A percentile compares a stretch with the other conserved stretches of the same genome.
phyloP scores from a whole-genome alignment of 1,284 basidiomycete genomes.

The Chalciporus sp. region DNA sequence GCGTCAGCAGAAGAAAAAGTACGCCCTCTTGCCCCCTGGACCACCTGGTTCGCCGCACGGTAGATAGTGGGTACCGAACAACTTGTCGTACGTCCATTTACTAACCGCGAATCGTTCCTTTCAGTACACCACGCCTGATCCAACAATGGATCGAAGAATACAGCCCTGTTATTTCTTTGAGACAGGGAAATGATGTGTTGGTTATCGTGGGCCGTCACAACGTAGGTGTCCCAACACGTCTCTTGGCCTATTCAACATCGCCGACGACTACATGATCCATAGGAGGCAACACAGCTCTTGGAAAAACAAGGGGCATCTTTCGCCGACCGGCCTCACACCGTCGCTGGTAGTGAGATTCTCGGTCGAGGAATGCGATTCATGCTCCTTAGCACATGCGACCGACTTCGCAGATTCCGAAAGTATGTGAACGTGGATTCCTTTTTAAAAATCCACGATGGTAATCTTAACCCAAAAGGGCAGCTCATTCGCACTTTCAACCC shows the following conservation, averaged over 20 bases:
- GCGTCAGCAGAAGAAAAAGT: constrained; percentile 5
- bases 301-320: constrained; percentile 53
- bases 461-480: constrained; percentile 24
- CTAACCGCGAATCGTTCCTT: neutral
- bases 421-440: neutral
- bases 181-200: constrained; percentile 32
- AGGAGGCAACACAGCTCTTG: constrained; percentile 56
- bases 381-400: constrained; percentile 23
- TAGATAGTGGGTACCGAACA: constrained; percentile 15
- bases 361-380: constrained; percentile 33
- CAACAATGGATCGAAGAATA: constrained; percentile 41
- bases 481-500: constrained; percentile 44
- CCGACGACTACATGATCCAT: neutral
- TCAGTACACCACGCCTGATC: constrained; percentile 25
- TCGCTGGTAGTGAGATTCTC: constrained; percentile 52
- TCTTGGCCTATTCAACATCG: no score
- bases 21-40: constrained; percentile 24
- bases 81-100: neutral
- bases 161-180: constrained; percentile 40
- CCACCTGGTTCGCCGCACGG: constrained; percentile 25
- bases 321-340: constrained; percentile 49
- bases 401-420: constrained; percentile 30
- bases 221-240: constrained; percentile 15
- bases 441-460: neutral
- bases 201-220: constrained; percentile 40